A percentile compares a stretch with the other conserved stretches of the same genome.
phyloP scores from a whole-genome alignment of 768 basidiomycete genomes.

The Amanita brunnescens region DNA sequence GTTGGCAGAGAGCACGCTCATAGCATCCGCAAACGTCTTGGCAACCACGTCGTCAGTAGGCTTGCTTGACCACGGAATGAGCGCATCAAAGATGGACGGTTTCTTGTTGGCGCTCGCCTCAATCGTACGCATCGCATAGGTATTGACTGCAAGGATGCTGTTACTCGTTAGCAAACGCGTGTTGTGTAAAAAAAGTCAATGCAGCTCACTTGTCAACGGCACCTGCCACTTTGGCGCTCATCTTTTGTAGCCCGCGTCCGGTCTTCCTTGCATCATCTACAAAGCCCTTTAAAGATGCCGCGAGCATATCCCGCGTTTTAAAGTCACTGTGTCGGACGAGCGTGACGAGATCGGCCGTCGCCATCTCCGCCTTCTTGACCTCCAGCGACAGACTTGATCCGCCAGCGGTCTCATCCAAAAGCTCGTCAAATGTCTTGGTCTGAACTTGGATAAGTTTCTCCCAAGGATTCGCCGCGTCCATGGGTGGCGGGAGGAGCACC shows the following conservation, averaged over 20 bases:
- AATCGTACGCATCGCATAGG: slow-evolving; percentile 57
- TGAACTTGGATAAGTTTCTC: slow-evolving; percentile 52
- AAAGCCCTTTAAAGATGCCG: slow-evolving; percentile 43
- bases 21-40: slow-evolving; percentile 51
- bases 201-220: slow-evolving; percentile 62
- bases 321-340: slow-evolving; percentile 58
- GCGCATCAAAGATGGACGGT: slow-evolving; percentile 22
- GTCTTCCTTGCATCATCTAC: slow-evolving; percentile 53
- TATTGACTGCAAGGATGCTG: slow-evolving; percentile 70
- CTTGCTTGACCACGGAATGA: slow-evolving; percentile 31
- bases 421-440: slow-evolving; percentile 50
- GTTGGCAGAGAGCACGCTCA: slow-evolving; percentile 45
- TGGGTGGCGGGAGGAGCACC: slow-evolving; percentile 4
- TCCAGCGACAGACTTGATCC: slow-evolving; percentile 54
- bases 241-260: slow-evolving; percentile 48
- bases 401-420: slow-evolving; percentile 51
- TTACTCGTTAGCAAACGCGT: background rate
- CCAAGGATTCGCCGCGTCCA: slow-evolving; percentile 24
- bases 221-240: slow-evolving; percentile 61
- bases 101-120: slow-evolving; percentile 32
- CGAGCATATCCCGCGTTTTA: slow-evolving; percentile 48
- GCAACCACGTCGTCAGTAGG: slow-evolving; percentile 39
- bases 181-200: background rate
- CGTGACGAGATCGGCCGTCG: slow-evolving; percentile 55
- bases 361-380: slow-evolving; percentile 73